Evolutionary conservation across 1,284 basidiomycete genomes (phyloP).

Genomic region (Schizophyllum commune): DNA sequence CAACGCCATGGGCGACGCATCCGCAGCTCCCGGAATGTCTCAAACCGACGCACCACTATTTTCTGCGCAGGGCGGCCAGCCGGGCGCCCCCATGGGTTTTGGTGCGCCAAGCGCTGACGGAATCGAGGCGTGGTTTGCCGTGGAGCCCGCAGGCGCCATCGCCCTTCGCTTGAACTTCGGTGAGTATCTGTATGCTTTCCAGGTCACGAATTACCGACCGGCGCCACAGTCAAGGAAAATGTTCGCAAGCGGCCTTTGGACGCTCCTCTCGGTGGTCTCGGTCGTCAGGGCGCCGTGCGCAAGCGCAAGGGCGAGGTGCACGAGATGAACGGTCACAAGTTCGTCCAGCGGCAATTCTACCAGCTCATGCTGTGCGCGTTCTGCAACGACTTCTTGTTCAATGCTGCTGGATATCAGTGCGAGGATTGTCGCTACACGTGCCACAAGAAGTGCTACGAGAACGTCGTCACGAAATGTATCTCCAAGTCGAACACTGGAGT

Average conservation of each 20-base stretch:
- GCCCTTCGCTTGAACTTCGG: slow-evolving; percentile 84
- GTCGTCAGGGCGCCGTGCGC: slow-evolving; percentile 95
- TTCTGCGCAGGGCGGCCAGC: slow-evolving; percentile 33
- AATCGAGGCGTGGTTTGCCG: slow-evolving; percentile 95
- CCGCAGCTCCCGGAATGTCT: slow-evolving; percentile 6
- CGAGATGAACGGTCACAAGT: slow-evolving; percentile 99
- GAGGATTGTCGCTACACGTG: slow-evolving; percentile 99
- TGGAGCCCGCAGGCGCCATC: slow-evolving; percentile 96
- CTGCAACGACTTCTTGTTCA: slow-evolving; percentile 96
- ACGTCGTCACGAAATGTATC: slow-evolving; percentile 99
- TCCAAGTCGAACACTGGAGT: slow-evolving; percentile 93
- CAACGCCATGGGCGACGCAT: slow-evolving; percentile 63
- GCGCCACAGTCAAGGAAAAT: slow-evolving; percentile 84
- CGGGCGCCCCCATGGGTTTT: slow-evolving; percentile 27
- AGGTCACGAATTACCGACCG: slow-evolving; percentile 7
- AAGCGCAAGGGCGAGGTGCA: slow-evolving; percentile 98
- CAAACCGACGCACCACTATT: slow-evolving; percentile 25
- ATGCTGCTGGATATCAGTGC: slow-evolving; percentile 96
- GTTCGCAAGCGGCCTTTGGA: slow-evolving; percentile 93
- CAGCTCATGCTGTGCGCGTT: slow-evolving; percentile 98
- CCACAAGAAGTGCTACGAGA: slow-evolving; percentile 98
- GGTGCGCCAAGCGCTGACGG: slow-evolving; percentile 52
- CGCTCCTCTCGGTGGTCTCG: slow-evolving; percentile 76
- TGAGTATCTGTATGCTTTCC: slow-evolving; percentile 32
- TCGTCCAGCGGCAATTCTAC: slow-evolving; percentile 96